Percentiles rank a stretch among this genome's conserved stretches.
phyloP scores from a whole-genome alignment of 768 basidiomycete genomes.

The Mycena filopes region DNA sequence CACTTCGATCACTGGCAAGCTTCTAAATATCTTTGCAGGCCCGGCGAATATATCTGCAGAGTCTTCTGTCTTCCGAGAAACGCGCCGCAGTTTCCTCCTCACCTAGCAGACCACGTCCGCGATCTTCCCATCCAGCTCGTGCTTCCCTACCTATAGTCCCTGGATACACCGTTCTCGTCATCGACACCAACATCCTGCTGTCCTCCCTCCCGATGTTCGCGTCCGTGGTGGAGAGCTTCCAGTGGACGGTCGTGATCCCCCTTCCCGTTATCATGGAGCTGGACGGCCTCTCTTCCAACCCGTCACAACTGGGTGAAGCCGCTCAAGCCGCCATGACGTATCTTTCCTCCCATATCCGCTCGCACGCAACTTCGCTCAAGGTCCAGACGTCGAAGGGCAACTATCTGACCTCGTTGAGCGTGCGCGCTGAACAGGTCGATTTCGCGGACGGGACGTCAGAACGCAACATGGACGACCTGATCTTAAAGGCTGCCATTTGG shows the following conservation, averaged over 20 bases:
- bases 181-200: conserved; percentile 95
- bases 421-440: conserved; percentile 87
- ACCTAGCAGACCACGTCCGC: conserved; percentile 40
- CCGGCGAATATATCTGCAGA: conserved; percentile 78
- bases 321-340: conserved; percentile 81
- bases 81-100: conserved; percentile 42
- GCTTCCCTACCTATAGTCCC: conserved; percentile 69
- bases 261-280: conserved; percentile 97
- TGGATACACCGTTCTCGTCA: conserved; percentile 90
- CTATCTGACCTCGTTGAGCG: conserved; percentile 83
- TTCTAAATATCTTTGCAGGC: conserved; percentile 56
- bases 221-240: conserved; percentile 79
- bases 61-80: conserved; percentile 65
- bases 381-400: conserved; percentile 96
- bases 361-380: conserved; percentile 83
- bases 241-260: conserved; percentile 92
- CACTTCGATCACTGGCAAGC: conserved; percentile 11
- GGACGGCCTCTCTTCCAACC: conserved; percentile 83
- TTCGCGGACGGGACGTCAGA: conserved; percentile 65
- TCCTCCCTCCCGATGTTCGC: conserved; percentile 81
- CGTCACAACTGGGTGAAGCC: conserved; percentile 73
- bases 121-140: conserved; percentile 44
- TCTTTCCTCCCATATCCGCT: conserved; percentile 78
- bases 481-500: conserved; percentile 92
- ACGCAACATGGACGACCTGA: conserved; percentile 93